phyloP scores from a whole-genome alignment of 1,284 basidiomycete genomes.

The Afroboletus lepidellus region DNA sequence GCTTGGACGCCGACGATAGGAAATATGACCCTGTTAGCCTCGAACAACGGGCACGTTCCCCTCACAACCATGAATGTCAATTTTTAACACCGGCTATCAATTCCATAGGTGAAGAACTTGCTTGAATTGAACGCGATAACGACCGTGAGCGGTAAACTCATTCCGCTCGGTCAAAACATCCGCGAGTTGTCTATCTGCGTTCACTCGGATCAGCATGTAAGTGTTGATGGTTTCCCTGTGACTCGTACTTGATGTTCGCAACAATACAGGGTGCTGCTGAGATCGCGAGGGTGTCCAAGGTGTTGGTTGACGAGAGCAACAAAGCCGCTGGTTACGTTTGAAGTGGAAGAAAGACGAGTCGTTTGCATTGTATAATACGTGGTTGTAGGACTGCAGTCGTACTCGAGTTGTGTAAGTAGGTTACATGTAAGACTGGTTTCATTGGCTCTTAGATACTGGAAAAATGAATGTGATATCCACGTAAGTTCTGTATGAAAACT shows the following conservation, averaged over 20 bases:
- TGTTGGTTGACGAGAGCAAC: constrained; percentile 52
- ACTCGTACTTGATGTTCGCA: background rate
- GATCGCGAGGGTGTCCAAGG: constrained; percentile 48
- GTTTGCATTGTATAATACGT: background rate
- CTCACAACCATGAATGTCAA: background rate
- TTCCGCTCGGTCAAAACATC: constrained; percentile 46
- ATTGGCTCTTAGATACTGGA: too few species aligned
- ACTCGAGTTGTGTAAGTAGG: background rate
- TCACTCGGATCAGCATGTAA: constrained; percentile 63
- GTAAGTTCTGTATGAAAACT: too few species aligned
- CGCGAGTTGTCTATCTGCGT: constrained; percentile 59
- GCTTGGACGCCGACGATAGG: constrained; percentile 30
- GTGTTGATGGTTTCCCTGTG: constrained; percentile 16
- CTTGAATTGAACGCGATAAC: constrained; percentile 46
- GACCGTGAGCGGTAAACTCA: constrained; percentile 40
- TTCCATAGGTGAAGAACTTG: constrained; percentile 46
- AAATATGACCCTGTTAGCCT: constrained; percentile 50
- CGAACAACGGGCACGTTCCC: constrained; percentile 40
- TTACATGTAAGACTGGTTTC: too few species aligned
- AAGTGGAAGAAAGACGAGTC: background rate
- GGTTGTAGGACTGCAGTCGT: background rate
- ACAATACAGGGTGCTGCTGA: constrained; percentile 48
- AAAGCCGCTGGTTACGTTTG: constrained; percentile 14
- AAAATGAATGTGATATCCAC: too few species aligned
- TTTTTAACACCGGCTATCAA: background rate